Base-by-base conservation (phyloP, 1,284 basidiomycete genomes). In the Serendipita sp. region DNA sequence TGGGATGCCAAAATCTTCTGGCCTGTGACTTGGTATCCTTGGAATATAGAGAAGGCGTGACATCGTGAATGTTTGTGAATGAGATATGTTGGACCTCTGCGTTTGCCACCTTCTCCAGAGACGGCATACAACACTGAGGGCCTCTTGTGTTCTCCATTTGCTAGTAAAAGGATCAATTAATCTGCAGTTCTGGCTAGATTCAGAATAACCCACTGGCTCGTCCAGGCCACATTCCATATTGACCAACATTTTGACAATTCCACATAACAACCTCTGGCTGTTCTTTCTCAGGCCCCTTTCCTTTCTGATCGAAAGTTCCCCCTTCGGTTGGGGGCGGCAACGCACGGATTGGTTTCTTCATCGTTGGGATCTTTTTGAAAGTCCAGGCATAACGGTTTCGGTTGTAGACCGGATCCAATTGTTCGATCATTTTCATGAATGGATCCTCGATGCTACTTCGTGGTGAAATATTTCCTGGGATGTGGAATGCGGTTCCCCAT, bases 31-130 rank as follows among this genome's bases (percentile, higher is more conserved):
- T 58, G 53, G 32, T 58, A 58, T n/a, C 53, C 53, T 58, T 58
- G 80, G 71, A 84, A 84, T 63, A 90, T 80, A 1, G 85, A 87
- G 71, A 88, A 89, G 0, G 85, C 87, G 34, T 80, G 72, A 2
- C 84, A 84, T 63, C 83, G 82, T 1, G 87, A 88, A 69, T 90
- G 87, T 66, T 87, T 87, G 71, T 90, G 87, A 45, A 90, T 80
- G 63, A 85, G 82, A 26, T 81, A 78, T 41, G 77, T 75, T 0
- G 87, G 87, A 1, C 84, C 84, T 49, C 78, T 78, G 13, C 72
- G 73, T 8, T 70, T 75, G 55, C 75, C 76, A 2, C 71, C 69
- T 53, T 71, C 53, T n/a, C 53, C 53, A 35, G 53, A 58, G 32
- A 58, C 53, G 2, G 53, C 53, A 34, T 58, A 58, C 22, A 58